Conservation (phyloP, 2,329 filamentous ascomycete genomes). For the Drechslera avenae region DNA sequence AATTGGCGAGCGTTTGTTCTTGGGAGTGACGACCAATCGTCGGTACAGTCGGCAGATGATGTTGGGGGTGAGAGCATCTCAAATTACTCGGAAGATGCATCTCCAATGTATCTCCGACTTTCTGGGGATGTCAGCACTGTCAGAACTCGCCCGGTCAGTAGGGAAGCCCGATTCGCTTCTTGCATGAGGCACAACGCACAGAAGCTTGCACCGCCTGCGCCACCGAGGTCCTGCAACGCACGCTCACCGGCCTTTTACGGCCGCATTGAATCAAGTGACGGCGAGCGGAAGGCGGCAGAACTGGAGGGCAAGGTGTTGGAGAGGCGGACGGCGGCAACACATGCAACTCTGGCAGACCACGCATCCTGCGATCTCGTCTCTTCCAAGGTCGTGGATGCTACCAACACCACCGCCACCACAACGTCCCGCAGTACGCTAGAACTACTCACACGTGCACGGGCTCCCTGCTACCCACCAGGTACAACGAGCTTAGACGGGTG, state of each 20-base stretch:
- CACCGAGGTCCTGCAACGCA: conserved; percentile 22
- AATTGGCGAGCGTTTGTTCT: conserved; percentile 45
- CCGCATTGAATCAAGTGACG: conserved; percentile 13
- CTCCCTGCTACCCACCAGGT: neutral
- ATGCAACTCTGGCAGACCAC: conserved; percentile 34
- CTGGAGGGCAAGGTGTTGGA: conserved; percentile 20
- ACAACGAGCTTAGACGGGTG: conserved; percentile 18
- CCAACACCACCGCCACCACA: no score
- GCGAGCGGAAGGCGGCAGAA: conserved; percentile 11
- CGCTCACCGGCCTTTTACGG: conserved; percentile 22
- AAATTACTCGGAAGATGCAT: conserved; percentile 13
- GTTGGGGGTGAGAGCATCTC: conserved; percentile 1
- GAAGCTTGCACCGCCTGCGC: conserved; percentile 23
- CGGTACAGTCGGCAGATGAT: conserved; percentile 10
- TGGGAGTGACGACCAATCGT: conserved; percentile 21
- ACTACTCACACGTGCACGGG: conserved; percentile 4
- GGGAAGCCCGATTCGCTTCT: conserved; percentile 17
- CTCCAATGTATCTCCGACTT: conserved; percentile 20
- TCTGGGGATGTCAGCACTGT: conserved; percentile 27
- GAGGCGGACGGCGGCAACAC: conserved; percentile 28
- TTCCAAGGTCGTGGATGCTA: conserved; percentile 16
- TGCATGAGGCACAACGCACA: conserved; percentile 33
- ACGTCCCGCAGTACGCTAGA: conserved; percentile 27
- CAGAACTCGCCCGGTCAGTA: conserved; percentile 27
- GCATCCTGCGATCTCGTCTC: conserved; percentile 21